Evolutionary conservation across 257 asterid species (phyloP), one percentile per base, ranked within the genome.

Genomic region (Eucommia ulmoides): DNA sequence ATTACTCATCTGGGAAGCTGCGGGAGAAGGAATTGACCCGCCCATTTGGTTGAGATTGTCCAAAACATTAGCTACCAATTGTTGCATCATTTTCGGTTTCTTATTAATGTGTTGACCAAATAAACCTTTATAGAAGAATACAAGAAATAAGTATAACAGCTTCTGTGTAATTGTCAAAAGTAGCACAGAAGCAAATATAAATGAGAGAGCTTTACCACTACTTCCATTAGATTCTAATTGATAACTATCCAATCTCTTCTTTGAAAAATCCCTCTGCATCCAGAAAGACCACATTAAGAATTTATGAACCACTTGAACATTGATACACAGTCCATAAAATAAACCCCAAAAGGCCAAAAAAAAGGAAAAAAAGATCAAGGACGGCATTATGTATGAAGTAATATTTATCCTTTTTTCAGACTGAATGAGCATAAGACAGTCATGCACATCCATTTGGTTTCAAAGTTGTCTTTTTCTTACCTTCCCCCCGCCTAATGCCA

Each of bases 1-100:
- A 61, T 81, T 87, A 67, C 97, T 81, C 67, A 81, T 71, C 66
- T 83, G 99, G 62, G 99, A 81, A 68, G 88, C 85, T 33, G 54
- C 87, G 22, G 99, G 95, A 46, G 97, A 79, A 66, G 94, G 89
- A 61, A 67, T 71, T 58, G 94, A 71, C 18, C 81, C 88, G 48
- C 74, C 76, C 61, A 54, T 58, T 50, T 84, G 82, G 26, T 70
- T 60, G 46, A 74, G 48, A 70, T 76, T 79, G 65, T 91, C 93
- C 64, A 66, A 77, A 65, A 85, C 66, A 68, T 58, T 74, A 70
- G 86, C 97, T 24, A 68, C 75, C 26, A 81, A 70, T 62, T 69
- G 89, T 49, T 83, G 69, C 74, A 74, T 72, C 63, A 70, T 65
- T 80, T 92, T 91, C 0, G 88, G 89, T 73, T 81, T 92, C 88